A percentile compares a stretch with the other conserved stretches of the same genome.
phyloP scores from a whole-genome alignment of 768 basidiomycete species.

The Tylopilus sp. region DNA sequence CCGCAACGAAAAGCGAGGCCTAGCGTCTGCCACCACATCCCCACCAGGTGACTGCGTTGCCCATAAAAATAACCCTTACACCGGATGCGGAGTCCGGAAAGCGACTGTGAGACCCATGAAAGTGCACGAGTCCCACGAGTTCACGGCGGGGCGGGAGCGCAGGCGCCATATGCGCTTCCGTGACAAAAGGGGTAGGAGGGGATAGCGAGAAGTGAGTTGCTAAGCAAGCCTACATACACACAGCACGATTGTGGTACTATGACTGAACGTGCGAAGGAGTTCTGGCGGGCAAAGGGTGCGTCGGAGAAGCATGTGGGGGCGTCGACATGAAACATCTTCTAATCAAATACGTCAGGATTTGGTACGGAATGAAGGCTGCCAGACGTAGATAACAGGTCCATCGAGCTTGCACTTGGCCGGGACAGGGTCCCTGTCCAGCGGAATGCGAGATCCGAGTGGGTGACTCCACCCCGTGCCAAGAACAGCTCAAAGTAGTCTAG shows the following conservation, averaged over 20 bases:
- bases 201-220: background rate
- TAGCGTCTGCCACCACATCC: slow-evolving; percentile 21
- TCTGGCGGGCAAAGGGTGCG: slow-evolving; percentile 19
- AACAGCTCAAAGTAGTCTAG: background rate
- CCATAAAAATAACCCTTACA: slow-evolving; percentile 2
- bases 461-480: slow-evolving; percentile 1
- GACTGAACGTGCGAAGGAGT: slow-evolving; percentile 1
- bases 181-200: background rate
- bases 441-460: slow-evolving; percentile 1
- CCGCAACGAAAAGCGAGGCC: slow-evolving; percentile 1
- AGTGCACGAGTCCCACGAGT: background rate
- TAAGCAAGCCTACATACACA: slow-evolving; percentile 5
- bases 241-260: background rate
- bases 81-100: background rate
- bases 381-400: slow-evolving; percentile 3
- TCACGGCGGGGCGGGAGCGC: background rate
- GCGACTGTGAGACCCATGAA: slow-evolving; percentile 2
- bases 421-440: slow-evolving; percentile 6
- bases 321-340: slow-evolving; percentile 22
- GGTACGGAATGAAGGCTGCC: slow-evolving; percentile 6
- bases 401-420: too few species aligned
- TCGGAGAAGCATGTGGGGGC: slow-evolving; percentile 23
- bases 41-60: slow-evolving; percentile 2
- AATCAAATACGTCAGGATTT: slow-evolving; percentile 18
- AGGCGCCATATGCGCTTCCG: background rate